phyloP scores from a whole-genome alignment of 1,284 basidiomycete species.

The Austroboletus novae-zelandiae region DNA sequence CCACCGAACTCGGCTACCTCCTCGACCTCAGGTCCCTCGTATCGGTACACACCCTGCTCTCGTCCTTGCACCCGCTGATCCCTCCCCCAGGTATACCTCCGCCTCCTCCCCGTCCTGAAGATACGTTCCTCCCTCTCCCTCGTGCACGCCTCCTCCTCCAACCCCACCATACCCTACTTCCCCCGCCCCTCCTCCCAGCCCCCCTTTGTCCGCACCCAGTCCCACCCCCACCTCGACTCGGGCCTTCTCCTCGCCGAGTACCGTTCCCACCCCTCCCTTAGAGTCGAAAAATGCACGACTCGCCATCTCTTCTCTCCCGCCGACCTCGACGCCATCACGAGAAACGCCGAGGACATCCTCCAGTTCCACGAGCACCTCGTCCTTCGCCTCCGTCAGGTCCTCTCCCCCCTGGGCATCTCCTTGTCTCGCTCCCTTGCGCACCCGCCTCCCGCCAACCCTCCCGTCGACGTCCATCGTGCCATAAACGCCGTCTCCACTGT shows the following conservation, averaged over 20 bases:
- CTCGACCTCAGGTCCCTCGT: slow-evolving; percentile 75
- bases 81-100: slow-evolving; percentile 31
- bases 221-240: slow-evolving; percentile 17
- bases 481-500: slow-evolving; percentile 58
- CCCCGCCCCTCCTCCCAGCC: slow-evolving; percentile 26
- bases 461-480: slow-evolving; percentile 36
- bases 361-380: slow-evolving; percentile 73
- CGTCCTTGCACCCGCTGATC: slow-evolving; percentile 23
- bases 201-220: slow-evolving; percentile 19
- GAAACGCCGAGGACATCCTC: slow-evolving; percentile 76
- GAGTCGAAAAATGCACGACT: slow-evolving; percentile 36
- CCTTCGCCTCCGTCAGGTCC: slow-evolving; percentile 52
- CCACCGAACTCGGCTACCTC: slow-evolving; percentile 82
- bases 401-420: slow-evolving; percentile 51
- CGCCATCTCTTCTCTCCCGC: slow-evolving; percentile 52
- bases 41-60: slow-evolving; percentile 41
- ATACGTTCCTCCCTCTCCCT: slow-evolving; percentile 41
- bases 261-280: slow-evolving; percentile 15
- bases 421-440: slow-evolving; percentile 25
- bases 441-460: slow-evolving; percentile 1
- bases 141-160: slow-evolving; percentile 32
- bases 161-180: slow-evolving; percentile 40
- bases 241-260: neutral
- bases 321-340: slow-evolving; percentile 58
- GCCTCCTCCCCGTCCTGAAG: slow-evolving; percentile 29